A percentile compares a stretch with the other conserved stretches of the same genome.
These are phyloP conservation scores for Skeletonema grethae DNA, from an alignment of 108 stramenopile species.

Conservation along the genomic window DNA sequence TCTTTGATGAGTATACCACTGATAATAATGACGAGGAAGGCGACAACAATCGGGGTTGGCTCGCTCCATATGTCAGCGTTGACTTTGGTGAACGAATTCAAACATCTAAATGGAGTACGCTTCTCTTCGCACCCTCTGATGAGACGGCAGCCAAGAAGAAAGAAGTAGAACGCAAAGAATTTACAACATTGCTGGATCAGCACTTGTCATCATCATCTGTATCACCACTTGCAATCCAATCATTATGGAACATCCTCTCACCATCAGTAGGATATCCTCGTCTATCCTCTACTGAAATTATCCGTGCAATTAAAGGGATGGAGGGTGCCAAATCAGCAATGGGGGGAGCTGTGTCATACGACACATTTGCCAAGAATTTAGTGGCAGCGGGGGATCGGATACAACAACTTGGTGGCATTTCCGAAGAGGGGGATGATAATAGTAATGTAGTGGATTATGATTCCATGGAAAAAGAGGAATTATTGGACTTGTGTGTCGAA, in stretches of 20 bases:
- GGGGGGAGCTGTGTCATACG: slow-evolving; percentile 21
- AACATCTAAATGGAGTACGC: slow-evolving; percentile 22
- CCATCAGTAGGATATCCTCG: slow-evolving; percentile 36
- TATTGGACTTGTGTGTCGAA: slow-evolving; percentile 22
- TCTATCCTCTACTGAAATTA: slow-evolving; percentile 19
- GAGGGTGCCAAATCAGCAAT: slow-evolving; percentile 21
- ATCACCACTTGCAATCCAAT: slow-evolving; percentile 16
- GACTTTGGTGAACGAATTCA: slow-evolving; percentile 27
- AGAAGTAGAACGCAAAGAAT: slow-evolving; percentile 14
- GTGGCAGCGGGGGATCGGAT: slow-evolving; percentile 3
- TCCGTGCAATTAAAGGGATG: slow-evolving; percentile 27
- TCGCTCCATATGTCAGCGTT: slow-evolving; percentile 29
- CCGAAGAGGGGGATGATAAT: neutral
- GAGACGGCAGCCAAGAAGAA: slow-evolving; percentile 3
- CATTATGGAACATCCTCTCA: slow-evolving; percentile 5
- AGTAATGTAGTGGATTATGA: slow-evolving; percentile 30
- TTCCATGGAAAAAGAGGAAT: slow-evolving; percentile 32
- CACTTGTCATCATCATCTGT: neutral
- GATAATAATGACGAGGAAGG: neutral
- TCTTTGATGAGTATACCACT: slow-evolving; percentile 17
- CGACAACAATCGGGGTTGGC: slow-evolving; percentile 8
- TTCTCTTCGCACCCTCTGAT: slow-evolving; percentile 15
- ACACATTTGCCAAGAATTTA: slow-evolving; percentile 5
- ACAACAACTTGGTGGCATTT: neutral
- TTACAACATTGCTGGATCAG: neutral